Evolutionary conservation across 176 grass and related monocot species (phyloP).

Genomic region (Triticum timopheevii): DNA sequence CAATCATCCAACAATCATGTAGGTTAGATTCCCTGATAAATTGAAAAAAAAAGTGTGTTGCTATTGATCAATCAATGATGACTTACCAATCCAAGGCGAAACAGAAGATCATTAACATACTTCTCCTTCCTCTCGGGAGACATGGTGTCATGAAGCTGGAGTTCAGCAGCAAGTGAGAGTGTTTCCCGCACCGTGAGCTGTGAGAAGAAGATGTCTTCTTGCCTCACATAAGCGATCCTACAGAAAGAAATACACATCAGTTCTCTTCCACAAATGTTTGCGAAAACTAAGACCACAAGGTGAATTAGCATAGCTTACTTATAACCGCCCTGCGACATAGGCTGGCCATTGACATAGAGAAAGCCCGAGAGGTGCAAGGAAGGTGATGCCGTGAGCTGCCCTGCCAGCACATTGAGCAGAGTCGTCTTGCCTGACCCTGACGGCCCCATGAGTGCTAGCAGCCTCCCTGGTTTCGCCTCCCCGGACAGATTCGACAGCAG

Average conservation of each 20-base stretch:
- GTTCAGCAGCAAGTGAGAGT: constrained; percentile 78
- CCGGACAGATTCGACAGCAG: constrained; percentile 73
- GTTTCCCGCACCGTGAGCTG: constrained; percentile 87
- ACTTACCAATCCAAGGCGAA: constrained; percentile 88
- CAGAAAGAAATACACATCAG: constrained; percentile 15
- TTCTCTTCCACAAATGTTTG: neutral
- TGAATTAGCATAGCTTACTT: constrained; percentile 57
- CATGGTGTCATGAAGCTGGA: constrained; percentile 72
- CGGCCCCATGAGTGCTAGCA: constrained; percentile 87
- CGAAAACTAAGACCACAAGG: neutral
- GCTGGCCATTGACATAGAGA: constrained; percentile 57
- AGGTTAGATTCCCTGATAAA: neutral
- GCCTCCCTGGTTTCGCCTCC: constrained; percentile 75
- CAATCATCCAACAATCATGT: neutral
- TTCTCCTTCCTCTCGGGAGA: constrained; percentile 59
- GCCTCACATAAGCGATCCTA: constrained; percentile 81
- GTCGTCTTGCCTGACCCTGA: constrained; percentile 93
- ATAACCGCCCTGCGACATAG: constrained; percentile 49
- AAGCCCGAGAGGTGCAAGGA: constrained; percentile 68
- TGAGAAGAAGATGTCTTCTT: constrained; percentile 92
- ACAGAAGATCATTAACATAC: constrained; percentile 76
- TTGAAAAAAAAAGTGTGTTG: neutral
- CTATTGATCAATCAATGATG: neutral
- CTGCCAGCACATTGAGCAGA: constrained; percentile 86
- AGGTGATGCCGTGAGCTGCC: constrained; percentile 66